Percentiles rank a stretch among this genome's conserved stretches.
Evolutionary conservation across 1,284 basidiomycete genomes (phyloP).

Genomic region (Fistulinella cinereoalba): DNA sequence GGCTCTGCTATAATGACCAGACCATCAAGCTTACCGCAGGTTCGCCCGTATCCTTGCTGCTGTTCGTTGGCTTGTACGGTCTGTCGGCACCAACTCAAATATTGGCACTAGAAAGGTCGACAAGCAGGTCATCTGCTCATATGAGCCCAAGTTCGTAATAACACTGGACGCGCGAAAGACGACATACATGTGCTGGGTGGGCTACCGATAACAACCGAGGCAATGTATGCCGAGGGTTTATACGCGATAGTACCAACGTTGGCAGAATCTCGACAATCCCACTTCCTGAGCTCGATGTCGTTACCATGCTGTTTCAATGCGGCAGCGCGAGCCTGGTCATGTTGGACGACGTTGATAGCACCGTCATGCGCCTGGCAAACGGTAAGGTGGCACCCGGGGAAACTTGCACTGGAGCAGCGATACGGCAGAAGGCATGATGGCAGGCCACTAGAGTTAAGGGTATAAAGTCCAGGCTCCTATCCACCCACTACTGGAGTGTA

Average conservation of each 20-base stretch:
- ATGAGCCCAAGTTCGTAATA: neutral
- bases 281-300: too few relatives aligned
- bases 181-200: slow-evolving; percentile 56
- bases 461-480: too few relatives aligned
- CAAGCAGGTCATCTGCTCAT: slow-evolving; percentile 25
- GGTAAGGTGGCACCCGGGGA: too few relatives aligned
- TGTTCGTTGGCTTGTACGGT: slow-evolving; percentile 47
- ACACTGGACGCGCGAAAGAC: neutral
- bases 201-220: slow-evolving; percentile 54
- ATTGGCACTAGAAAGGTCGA: slow-evolving; percentile 45
- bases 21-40: slow-evolving; percentile 48
- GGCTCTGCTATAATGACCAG: slow-evolving; percentile 30
- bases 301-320: too few relatives aligned
- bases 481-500: too few relatives aligned
- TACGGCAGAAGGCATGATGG: too few relatives aligned
- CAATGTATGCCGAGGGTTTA: slow-evolving; percentile 48
- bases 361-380: too few relatives aligned
- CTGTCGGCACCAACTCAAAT: slow-evolving; percentile 62
- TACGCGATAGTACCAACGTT: slow-evolving; percentile 41
- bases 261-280: slow-evolving; percentile 34
- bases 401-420: too few relatives aligned
- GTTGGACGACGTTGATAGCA: too few relatives aligned
- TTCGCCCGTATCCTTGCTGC: slow-evolving; percentile 41
- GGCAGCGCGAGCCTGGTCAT: too few relatives aligned
- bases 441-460: too few relatives aligned